Percentiles rank a stretch among this genome's conserved stretches.
Conservation (phyloP, 2,329 filamentous ascomycete genomes). For the Thermoascus crustaceus region DNA sequence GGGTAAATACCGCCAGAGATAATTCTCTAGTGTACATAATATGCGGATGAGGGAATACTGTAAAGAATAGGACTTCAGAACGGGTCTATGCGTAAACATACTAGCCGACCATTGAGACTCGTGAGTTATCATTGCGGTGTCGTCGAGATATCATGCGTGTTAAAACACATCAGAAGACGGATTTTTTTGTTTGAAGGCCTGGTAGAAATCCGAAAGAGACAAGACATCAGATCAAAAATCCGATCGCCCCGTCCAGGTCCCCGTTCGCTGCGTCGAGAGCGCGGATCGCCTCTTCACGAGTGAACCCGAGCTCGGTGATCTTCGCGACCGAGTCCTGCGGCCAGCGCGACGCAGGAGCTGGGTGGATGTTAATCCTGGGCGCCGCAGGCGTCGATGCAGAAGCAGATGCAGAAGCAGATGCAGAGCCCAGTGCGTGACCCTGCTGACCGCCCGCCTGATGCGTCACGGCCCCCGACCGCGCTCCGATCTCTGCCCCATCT, state of each 20-base stretch:
- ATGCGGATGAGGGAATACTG: too few relatives aligned
- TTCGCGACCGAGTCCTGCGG: constrained; percentile 62
- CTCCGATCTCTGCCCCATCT: constrained; percentile 80
- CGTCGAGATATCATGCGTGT: too few relatives aligned
- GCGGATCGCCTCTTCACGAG: constrained; percentile 64
- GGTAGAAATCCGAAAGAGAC: neutral
- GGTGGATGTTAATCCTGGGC: constrained; percentile 19
- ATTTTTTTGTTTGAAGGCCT: constrained; percentile 2
- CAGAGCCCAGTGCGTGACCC: constrained; percentile 8
- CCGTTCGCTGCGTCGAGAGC: constrained; percentile 76
- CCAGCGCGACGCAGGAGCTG: constrained; percentile 31
- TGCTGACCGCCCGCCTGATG: constrained; percentile 23
- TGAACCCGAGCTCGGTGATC: constrained; percentile 69
- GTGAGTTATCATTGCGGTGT: too few relatives aligned
- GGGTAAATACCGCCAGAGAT: too few relatives aligned
- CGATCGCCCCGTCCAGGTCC: constrained; percentile 81
- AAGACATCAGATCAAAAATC: constrained; percentile 54
- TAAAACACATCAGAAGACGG: neutral
- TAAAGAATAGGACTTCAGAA: too few relatives aligned
- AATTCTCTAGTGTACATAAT: too few relatives aligned
- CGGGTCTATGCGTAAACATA: too few relatives aligned
- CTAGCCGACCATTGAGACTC: too few relatives aligned
- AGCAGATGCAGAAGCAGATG: constrained; percentile 13
- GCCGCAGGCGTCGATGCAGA: constrained; percentile 12
- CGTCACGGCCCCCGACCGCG: constrained; percentile 62